A percentile compares a stretch with the other conserved stretches of the same genome.
phyloP scores from a whole-genome alignment of 192 early-diverging fungal genomes.

The Haplosporangium gracile region DNA sequence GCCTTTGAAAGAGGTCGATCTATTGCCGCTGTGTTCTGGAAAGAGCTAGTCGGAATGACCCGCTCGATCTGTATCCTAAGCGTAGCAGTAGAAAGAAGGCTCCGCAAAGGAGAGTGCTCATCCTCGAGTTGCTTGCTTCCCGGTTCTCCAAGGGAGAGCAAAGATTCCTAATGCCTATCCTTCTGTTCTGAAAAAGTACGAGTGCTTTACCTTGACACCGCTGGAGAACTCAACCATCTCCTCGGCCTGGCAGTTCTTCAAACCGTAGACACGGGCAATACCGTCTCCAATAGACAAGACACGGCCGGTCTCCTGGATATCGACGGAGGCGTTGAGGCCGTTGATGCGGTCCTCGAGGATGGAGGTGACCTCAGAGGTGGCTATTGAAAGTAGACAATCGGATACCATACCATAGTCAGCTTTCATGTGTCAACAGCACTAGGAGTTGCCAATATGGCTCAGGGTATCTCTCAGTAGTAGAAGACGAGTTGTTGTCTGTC shows the following conservation, averaged over 20 bases:
- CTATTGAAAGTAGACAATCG: constrained; percentile 26
- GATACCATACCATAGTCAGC: neutral
- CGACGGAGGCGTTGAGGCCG: constrained; percentile 84
- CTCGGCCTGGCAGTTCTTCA: constrained; percentile 99
- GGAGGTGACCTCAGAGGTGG: constrained; percentile 95
- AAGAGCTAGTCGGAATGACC: neutral
- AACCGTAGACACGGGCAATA: constrained; percentile 99
- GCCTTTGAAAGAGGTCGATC: neutral
- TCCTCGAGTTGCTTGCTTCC: neutral
- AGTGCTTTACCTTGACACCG: constrained; percentile 86
- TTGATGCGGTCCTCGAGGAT: constrained; percentile 98
- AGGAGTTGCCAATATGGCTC: neutral
- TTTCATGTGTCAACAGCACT: neutral
- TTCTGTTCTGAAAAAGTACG: neutral
- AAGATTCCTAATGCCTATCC: neutral
- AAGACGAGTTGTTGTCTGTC: neutral
- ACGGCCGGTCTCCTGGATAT: constrained; percentile 98
- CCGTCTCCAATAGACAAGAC: constrained; percentile 99
- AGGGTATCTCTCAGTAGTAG: too few relatives aligned
- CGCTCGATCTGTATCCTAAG: neutral
- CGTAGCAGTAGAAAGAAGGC: neutral
- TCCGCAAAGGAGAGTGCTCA: neutral
- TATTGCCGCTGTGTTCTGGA: neutral
- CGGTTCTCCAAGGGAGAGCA: neutral
- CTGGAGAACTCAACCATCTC: constrained; percentile 99